These are phyloP conservation scores for Cucurbita ficifolia DNA, from an alignment of 306 rosid species.

Conservation along the genomic window DNA sequence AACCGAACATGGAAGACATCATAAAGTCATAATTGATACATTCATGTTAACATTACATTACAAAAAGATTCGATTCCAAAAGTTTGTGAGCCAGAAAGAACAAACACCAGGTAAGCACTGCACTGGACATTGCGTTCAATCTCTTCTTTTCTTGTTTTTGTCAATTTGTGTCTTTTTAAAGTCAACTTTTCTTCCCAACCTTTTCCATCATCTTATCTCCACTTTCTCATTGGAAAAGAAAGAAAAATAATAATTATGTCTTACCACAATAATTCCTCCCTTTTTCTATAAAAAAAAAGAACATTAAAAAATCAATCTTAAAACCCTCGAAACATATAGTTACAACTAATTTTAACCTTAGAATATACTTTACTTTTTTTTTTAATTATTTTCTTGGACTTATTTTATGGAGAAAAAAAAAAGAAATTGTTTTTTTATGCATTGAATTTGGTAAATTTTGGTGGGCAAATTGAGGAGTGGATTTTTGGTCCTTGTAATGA, in stretches of 20 bases:
- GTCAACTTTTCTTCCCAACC: not conserved
- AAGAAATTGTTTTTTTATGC: not conserved
- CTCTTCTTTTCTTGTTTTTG: not conserved
- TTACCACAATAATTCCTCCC: too few relatives aligned
- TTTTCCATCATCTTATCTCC: not conserved
- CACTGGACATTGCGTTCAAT: not conserved
- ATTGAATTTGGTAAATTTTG: not conserved
- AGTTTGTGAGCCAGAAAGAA: not conserved
- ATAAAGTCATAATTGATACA: not conserved
- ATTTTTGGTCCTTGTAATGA: not conserved
- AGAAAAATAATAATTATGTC: too few relatives aligned
- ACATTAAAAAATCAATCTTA: too few relatives aligned
- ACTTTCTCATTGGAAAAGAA: not conserved
- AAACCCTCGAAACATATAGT: too few relatives aligned
- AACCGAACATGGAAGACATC: too few relatives aligned
- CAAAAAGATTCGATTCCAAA: not conserved
- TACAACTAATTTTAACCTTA: too few relatives aligned
- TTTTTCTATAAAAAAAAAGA: too few relatives aligned
- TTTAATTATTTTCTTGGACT: not conserved
- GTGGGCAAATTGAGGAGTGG: not conserved
- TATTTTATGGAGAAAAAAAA: too few relatives aligned
- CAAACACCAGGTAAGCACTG: not conserved
- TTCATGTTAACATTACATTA: not conserved
- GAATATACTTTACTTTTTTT: too few relatives aligned
- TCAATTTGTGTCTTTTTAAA: not conserved